Percentiles rank a stretch among this genome's conserved stretches.
phyloP scores from a whole-genome alignment of 1,139 yeast genomes.

The Candida tetrigidarum region DNA sequence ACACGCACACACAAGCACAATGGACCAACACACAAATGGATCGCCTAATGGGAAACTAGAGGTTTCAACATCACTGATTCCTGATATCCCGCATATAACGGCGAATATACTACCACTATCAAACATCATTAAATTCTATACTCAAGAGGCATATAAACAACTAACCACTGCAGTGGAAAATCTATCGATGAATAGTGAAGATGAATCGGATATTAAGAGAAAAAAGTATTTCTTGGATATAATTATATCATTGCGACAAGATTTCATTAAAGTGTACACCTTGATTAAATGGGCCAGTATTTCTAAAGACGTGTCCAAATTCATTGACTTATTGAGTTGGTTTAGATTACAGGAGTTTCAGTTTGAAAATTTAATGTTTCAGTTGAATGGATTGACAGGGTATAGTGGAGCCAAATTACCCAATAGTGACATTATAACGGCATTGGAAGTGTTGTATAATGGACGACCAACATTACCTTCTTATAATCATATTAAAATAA shows the following conservation, averaged over 20 bases:
- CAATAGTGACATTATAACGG: slow-evolving; percentile 85
- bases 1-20: not conserved
- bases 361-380: slow-evolving; percentile 59
- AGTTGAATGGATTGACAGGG: slow-evolving; percentile 61
- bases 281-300: slow-evolving; percentile 85
- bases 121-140: slow-evolving; percentile 58
- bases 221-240: slow-evolving; percentile 71
- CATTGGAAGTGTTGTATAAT: slow-evolving; percentile 77
- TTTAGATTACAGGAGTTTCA: slow-evolving; percentile 74
- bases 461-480: slow-evolving; percentile 81
- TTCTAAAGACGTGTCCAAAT: slow-evolving; percentile 66
- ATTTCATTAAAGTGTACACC: slow-evolving; percentile 81
- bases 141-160: slow-evolving; percentile 68
- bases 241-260: slow-evolving; percentile 74
- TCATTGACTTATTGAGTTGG: slow-evolving; percentile 90
- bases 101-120: slow-evolving; percentile 70
- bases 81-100: slow-evolving; percentile 74
- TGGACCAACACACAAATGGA: slow-evolving; percentile 4
- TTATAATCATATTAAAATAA: slow-evolving; percentile 58
- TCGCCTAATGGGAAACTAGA: slow-evolving; percentile 7
- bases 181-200: slow-evolving; percentile 40
- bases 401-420: slow-evolving; percentile 87
- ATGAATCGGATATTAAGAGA: slow-evolving; percentile 59
- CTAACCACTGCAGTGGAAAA: slow-evolving; percentile 65
- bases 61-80: slow-evolving; percentile 21